Evolutionary conservation across 768 basidiomycete species (phyloP).

Genomic region (Naematelia aurantialba): DNA sequence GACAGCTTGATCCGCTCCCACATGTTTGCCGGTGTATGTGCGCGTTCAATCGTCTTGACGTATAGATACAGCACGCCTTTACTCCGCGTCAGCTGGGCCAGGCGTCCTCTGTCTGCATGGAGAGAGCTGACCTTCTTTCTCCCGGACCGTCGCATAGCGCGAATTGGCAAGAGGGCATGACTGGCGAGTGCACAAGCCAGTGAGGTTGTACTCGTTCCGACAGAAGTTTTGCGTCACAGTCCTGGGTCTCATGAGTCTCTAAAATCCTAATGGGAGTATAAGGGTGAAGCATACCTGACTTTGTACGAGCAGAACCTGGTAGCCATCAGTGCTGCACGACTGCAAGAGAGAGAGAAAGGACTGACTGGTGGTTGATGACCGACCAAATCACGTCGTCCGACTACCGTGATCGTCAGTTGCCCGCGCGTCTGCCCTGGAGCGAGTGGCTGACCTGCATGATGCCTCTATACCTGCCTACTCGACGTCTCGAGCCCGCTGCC

Average conservation of each 20-base stretch:
- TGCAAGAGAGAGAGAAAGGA: slow-evolving; percentile 5
- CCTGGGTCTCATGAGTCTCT: slow-evolving; percentile 53
- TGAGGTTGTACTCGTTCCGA: slow-evolving; percentile 96
- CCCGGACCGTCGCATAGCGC: slow-evolving; percentile 94
- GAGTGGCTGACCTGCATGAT: slow-evolving; percentile 43
- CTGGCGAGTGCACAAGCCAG: slow-evolving; percentile 88
- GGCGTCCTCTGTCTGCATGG: no score
- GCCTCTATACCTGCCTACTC: slow-evolving; percentile 1
- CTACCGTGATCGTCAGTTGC: slow-evolving; percentile 44
- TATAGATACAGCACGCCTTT: slow-evolving; percentile 83
- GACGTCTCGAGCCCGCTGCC: no score
- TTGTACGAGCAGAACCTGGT: slow-evolving; percentile 95
- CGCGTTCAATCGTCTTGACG: slow-evolving; percentile 95
- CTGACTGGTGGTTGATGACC: slow-evolving; percentile 68
- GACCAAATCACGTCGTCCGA: slow-evolving; percentile 98
- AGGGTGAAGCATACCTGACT: slow-evolving; percentile 73
- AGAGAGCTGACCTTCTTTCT: slow-evolving; percentile 73
- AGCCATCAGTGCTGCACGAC: neutral
- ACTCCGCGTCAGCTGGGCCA: slow-evolving; percentile 11
- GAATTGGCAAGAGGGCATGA: slow-evolving; percentile 98
- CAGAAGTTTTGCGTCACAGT: slow-evolving; percentile 97
- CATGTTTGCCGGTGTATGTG: slow-evolving; percentile 93
- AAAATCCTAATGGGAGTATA: neutral
- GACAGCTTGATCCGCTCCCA: slow-evolving; percentile 94
- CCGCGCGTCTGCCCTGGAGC: neutral